These are phyloP conservation scores for Hypoxylon sp. DNA, from an alignment of 2,329 filamentous ascomycete genomes.

Conservation along the genomic window DNA sequence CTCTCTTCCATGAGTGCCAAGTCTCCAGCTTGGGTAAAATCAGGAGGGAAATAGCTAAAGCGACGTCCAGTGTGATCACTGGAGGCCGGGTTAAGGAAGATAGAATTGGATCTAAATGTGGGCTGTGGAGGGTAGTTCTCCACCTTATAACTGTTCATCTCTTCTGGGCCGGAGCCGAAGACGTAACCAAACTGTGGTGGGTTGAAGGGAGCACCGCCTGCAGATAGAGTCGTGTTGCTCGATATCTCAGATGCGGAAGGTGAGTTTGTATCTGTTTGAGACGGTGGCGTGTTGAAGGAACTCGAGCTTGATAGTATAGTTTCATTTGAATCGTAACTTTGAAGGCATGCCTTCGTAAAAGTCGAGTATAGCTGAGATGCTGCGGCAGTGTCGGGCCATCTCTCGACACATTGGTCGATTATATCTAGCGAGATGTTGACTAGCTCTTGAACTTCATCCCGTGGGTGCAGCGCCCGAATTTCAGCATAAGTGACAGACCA, in stretches of 20 bases:
- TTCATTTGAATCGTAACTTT: slow-evolving; percentile 81
- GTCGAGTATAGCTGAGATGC: slow-evolving; percentile 90
- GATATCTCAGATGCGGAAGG: slow-evolving; percentile 61
- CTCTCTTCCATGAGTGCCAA: slow-evolving; percentile 52
- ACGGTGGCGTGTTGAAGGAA: slow-evolving; percentile 62
- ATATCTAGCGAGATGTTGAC: slow-evolving; percentile 83
- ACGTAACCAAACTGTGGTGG: slow-evolving; percentile 72
- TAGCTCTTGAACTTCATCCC: slow-evolving; percentile 82
- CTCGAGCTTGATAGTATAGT: slow-evolving; percentile 55
- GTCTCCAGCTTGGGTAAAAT: slow-evolving; percentile 59
- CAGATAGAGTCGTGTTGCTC: slow-evolving; percentile 54
- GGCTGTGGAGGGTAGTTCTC: slow-evolving; percentile 64
- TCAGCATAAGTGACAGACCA: slow-evolving; percentile 93
- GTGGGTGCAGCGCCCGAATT: slow-evolving; percentile 79
- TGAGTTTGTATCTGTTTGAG: slow-evolving; percentile 65
- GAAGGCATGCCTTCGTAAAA: slow-evolving; percentile 86
- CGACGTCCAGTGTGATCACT: slow-evolving; percentile 69
- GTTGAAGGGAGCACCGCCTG: slow-evolving; percentile 59
- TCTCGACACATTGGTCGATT: slow-evolving; percentile 83
- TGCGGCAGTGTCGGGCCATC: slow-evolving; percentile 92
- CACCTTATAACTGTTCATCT: slow-evolving; percentile 64
- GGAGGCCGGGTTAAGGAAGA: slow-evolving; percentile 72
- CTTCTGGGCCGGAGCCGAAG: slow-evolving; percentile 69
- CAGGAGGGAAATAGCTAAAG: slow-evolving; percentile 76
- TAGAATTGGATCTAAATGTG: slow-evolving; percentile 76